These are phyloP conservation scores for Barnettozyma botsteinii DNA, from an alignment of 805 yeast species.

Conservation along the genomic window DNA sequence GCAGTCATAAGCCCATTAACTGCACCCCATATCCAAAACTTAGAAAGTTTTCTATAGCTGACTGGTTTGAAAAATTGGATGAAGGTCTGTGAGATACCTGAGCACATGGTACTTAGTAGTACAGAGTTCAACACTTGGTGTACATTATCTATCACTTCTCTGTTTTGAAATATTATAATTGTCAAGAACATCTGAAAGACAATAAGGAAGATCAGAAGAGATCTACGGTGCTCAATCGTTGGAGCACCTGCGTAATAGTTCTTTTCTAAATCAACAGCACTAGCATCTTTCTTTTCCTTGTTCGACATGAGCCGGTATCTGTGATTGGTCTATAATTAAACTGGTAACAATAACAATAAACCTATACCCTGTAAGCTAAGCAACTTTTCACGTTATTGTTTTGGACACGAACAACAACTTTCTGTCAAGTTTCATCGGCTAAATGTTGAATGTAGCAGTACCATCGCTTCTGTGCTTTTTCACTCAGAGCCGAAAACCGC, in stretches of 20 bases:
- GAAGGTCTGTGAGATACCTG: slow-evolving; percentile 21
- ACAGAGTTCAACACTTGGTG: slow-evolving; percentile 23
- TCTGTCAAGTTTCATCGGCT: background rate
- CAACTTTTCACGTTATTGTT: no score
- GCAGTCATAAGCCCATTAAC: slow-evolving; percentile 51
- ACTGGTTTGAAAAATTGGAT: slow-evolving; percentile 21
- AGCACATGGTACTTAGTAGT: slow-evolving; percentile 19
- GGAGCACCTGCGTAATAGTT: slow-evolving; percentile 4
- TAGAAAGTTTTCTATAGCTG: slow-evolving; percentile 24
- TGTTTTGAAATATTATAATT: slow-evolving; percentile 13
- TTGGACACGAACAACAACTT: no score
- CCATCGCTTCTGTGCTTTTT: background rate
- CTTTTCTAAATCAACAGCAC: slow-evolving; percentile 17
- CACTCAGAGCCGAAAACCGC: no score
- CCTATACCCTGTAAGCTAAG: no score
- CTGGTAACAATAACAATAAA: no score
- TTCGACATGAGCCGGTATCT: background rate
- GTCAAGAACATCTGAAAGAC: slow-evolving; percentile 9
- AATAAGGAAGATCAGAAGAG: slow-evolving; percentile 10
- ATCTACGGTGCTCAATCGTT: background rate
- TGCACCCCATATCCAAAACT: slow-evolving; percentile 56
- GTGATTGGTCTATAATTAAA: no score
- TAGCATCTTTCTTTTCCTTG: background rate
- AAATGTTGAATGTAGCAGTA: background rate
- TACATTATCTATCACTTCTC: slow-evolving; percentile 20